phyloP scores from a whole-genome alignment of 495 filamentous ascomycete species.

The Aspergillus indologenus region DNA sequence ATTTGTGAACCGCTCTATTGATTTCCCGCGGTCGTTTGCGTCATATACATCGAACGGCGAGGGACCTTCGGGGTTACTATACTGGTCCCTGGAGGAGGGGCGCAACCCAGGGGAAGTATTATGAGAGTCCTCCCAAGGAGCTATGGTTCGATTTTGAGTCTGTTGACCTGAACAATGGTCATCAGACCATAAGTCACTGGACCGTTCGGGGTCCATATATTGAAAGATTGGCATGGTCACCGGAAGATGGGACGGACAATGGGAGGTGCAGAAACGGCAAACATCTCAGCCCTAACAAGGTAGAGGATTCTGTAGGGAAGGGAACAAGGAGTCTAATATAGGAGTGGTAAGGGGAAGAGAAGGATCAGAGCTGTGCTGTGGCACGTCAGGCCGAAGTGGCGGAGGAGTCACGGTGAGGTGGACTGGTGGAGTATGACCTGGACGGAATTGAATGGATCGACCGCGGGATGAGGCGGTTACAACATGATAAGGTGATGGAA shows the following conservation, averaged over 20 bases:
- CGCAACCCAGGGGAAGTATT: conserved; percentile 5
- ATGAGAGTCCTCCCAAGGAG: conserved; percentile 18
- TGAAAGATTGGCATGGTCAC: conserved; percentile 43
- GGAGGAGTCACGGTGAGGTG: conserved; percentile 4
- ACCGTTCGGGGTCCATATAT: conserved; percentile 35
- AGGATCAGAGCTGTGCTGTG: conserved; percentile 3
- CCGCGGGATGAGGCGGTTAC: background rate
- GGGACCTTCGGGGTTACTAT: background rate
- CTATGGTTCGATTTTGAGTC: conserved; percentile 16
- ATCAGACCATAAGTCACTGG: conserved; percentile 29
- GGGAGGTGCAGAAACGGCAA: conserved; percentile 8
- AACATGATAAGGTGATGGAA: background rate
- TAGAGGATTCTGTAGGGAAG: background rate
- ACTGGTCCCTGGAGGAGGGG: conserved; percentile 9
- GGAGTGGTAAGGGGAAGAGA: conserved; percentile 17
- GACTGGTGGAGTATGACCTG: background rate
- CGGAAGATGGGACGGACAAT: conserved; percentile 3
- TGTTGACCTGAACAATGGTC: conserved; percentile 20
- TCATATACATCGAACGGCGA: conserved; percentile 20
- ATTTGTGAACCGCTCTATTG: conserved; percentile 83
- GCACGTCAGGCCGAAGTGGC: conserved; percentile 8
- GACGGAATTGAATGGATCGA: background rate
- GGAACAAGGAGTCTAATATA: conserved; percentile 1
- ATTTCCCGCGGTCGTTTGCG: conserved; percentile 61
- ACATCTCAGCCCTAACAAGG: conserved; percentile 18